Evolutionary conservation across 108 stramenopile genomes (phyloP).

Genomic region (Aurantiochytrium sp.): DNA sequence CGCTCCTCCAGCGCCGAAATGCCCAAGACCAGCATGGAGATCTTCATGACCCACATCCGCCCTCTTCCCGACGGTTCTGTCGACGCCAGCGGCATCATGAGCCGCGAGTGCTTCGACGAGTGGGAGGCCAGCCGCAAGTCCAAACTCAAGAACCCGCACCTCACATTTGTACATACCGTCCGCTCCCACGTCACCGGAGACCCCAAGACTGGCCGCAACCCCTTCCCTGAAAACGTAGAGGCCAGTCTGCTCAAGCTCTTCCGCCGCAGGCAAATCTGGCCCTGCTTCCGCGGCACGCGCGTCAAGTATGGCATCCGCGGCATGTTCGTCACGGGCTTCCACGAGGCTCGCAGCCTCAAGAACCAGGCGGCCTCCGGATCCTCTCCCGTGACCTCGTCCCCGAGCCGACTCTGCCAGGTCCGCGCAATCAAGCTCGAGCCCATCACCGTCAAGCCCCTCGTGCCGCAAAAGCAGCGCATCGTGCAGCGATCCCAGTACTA

Average conservation of each 20-base stretch:
- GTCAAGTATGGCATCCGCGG: slow-evolving; percentile 17
- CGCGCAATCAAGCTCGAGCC: not conserved
- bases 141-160: slow-evolving; percentile 27
- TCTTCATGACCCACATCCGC: not conserved
- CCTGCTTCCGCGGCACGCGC: slow-evolving; percentile 22
- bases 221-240: slow-evolving; percentile 11
- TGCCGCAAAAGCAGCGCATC: not conserved
- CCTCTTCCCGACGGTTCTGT: not conserved
- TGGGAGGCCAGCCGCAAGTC: not conserved
- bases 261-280: not conserved
- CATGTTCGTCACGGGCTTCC: not conserved
- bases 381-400: too few species aligned
- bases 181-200: slow-evolving; percentile 22
- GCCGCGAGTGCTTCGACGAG: not conserved
- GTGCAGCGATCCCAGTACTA: not conserved
- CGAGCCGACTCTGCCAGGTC: too few species aligned
- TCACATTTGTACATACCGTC: not conserved
- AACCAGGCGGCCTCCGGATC: not conserved
- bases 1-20: not conserved
- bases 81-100: slow-evolving; percentile 6
- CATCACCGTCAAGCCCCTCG: not conserved
- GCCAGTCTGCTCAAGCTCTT: not conserved
- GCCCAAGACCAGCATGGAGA: slow-evolving; percentile 31
- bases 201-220: not conserved
- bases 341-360: not conserved